These are phyloP conservation scores for Aspergillus leporis DNA, from an alignment of 495 filamentous ascomycete species.

Conservation along the genomic window DNA sequence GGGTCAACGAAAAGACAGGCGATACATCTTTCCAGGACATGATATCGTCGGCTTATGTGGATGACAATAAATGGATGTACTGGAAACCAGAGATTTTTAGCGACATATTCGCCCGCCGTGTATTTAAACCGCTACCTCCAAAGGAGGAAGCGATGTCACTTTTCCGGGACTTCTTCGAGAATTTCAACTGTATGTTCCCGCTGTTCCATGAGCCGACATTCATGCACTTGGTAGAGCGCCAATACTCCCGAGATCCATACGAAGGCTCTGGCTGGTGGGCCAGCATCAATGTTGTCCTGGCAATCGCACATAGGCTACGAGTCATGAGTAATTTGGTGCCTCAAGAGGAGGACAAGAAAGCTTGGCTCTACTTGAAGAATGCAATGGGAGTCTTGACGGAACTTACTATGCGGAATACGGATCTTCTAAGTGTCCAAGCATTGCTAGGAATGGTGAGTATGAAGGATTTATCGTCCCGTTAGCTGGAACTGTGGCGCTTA, in stretches of 20 bases:
- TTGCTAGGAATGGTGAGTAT: constrained; percentile 79
- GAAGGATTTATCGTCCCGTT: background rate
- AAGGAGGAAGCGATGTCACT: constrained; percentile 80
- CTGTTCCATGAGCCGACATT: constrained; percentile 97
- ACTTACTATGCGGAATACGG: constrained; percentile 92
- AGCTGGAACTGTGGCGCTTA: constrained; percentile 7
- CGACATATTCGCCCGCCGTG: constrained; percentile 85
- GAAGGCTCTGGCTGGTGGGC: constrained; percentile 98
- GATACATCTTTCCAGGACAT: constrained; percentile 94
- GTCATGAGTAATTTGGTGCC: constrained; percentile 95
- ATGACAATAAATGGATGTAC: constrained; percentile 91
- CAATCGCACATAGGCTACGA: constrained; percentile 85
- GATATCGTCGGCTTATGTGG: constrained; percentile 79
- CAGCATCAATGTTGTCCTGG: constrained; percentile 89
- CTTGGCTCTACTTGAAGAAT: constrained; percentile 95
- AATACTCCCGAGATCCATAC: constrained; percentile 92
- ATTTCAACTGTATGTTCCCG: constrained; percentile 98
- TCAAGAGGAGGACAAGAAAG: constrained; percentile 88
- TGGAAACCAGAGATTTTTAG: constrained; percentile 96
- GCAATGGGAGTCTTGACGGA: constrained; percentile 91
- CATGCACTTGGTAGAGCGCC: constrained; percentile 90
- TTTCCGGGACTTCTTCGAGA: constrained; percentile 91
- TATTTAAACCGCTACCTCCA: constrained; percentile 78
- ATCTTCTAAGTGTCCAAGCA: constrained; percentile 94
- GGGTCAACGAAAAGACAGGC: constrained; percentile 98